Conservation (phyloP, 108 stramenopile genomes). For the Epithemia pelagica region DNA sequence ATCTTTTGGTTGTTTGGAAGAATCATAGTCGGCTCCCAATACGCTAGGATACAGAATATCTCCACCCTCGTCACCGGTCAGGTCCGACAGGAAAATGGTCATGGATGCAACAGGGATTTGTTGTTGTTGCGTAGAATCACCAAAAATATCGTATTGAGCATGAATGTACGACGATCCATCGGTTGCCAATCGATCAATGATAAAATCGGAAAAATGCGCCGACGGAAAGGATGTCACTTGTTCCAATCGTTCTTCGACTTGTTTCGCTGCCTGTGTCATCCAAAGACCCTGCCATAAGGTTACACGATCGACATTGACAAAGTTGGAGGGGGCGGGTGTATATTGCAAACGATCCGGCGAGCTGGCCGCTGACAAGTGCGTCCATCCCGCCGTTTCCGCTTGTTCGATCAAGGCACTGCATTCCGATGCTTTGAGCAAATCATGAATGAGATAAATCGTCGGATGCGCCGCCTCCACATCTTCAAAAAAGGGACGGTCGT, state of each 20-base stretch:
- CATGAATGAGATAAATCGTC: slow-evolving; percentile 83
- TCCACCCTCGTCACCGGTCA: slow-evolving; percentile 7
- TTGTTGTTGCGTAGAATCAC: neutral
- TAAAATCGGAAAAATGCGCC: slow-evolving; percentile 72
- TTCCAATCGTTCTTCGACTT: slow-evolving; percentile 79
- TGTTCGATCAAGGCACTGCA: slow-evolving; percentile 44
- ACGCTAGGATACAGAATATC: slow-evolving; percentile 53
- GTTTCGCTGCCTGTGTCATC: slow-evolving; percentile 49
- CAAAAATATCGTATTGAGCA: slow-evolving; percentile 35
- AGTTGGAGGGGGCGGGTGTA: slow-evolving; percentile 26
- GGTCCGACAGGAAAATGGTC: slow-evolving; percentile 69
- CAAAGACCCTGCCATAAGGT: slow-evolving; percentile 75
- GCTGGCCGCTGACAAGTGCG: slow-evolving; percentile 20
- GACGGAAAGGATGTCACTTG: slow-evolving; percentile 83
- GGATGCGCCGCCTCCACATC: slow-evolving; percentile 61
- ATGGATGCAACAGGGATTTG: slow-evolving; percentile 64
- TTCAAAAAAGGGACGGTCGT: slow-evolving; percentile 89
- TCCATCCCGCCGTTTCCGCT: slow-evolving; percentile 42
- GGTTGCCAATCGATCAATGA: slow-evolving; percentile 52
- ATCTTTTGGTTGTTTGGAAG: neutral
- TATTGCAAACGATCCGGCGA: slow-evolving; percentile 45
- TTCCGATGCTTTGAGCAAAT: slow-evolving; percentile 66
- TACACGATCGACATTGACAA: slow-evolving; percentile 44
- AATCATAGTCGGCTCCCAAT: slow-evolving; percentile 11
- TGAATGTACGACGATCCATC: slow-evolving; percentile 58